Conservation (phyloP, 2,329 filamentous ascomycete species). For the Ceratocystis papillata region DNA sequence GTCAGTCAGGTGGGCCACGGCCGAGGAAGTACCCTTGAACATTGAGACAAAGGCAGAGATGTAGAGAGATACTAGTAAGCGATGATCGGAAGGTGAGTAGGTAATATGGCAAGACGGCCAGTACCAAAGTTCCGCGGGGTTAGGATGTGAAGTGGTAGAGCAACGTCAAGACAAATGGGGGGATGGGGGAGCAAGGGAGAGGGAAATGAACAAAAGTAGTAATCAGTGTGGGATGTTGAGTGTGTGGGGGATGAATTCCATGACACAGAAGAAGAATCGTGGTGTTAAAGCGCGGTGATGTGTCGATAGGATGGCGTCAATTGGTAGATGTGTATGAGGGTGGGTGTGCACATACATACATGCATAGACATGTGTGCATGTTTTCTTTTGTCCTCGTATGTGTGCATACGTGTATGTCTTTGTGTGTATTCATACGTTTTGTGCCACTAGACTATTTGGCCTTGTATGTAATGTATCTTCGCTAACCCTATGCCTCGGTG, state of each 20-base stretch:
- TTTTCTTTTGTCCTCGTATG: background rate
- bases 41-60: background rate
- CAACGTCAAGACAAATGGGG: background rate
- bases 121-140: background rate
- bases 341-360: background rate
- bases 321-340: background rate
- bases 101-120: slow-evolving; percentile 3
- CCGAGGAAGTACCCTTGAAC: background rate
- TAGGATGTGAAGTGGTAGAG: background rate
- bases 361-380: background rate
- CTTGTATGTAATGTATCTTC: background rate
- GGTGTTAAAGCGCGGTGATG: background rate
- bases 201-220: background rate
- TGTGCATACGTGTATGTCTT: background rate
- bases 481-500: background rate
- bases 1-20: background rate
- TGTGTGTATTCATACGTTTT: background rate
- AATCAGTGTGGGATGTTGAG: background rate
- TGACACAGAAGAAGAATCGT: slow-evolving; percentile 4
- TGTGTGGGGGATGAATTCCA: slow-evolving; percentile 5
- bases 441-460: background rate
- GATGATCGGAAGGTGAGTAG: background rate
- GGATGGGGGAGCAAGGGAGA: background rate
- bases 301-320: background rate
- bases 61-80: background rate